Evolutionary conservation across 441 rosid genomes (phyloP), one percentile per base, ranked within the genome.

Genomic region (Francoa sonchifolia): DNA sequence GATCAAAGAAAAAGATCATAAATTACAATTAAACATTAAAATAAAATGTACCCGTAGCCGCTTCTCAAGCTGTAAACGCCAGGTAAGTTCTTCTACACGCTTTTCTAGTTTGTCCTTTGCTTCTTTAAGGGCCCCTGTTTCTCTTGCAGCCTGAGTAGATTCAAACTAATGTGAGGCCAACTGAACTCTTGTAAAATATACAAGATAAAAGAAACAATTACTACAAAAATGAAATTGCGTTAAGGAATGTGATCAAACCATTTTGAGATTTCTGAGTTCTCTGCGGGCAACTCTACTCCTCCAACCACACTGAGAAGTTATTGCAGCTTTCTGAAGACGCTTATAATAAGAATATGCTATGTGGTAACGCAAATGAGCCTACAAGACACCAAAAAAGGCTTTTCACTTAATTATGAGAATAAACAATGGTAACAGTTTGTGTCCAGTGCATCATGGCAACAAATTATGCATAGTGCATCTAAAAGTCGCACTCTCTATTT

Each of bases 71-170:
- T 93, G 97, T 55, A 84, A 64, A 48, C 99, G 89, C 99, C 97
- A 87, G 42, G 96, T 82, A 50, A 93, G 82, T 65, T 93, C 99
- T 67, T 93, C 99, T 52, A 93, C 97, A 32, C 96, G 93, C 73
- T 93, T 87, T 71, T 93, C 97, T 55, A 88, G 69, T 66, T 79
- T 87, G 75, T 87, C 96, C 55, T 93, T 93, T 17, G 93, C 96
- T 63, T 80, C 96, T 77, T 76, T 82, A 33, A 93, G 97, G 45
- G 97, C 99, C 31, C 99, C 99, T 0, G 99, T 93, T 62, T 93
- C 99, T 54, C 82, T 76, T 48, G 97, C 74, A 68, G 96, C 97
- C 99, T 93, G 71, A 52, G 59, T 44, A 32, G 61, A 55, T 62
- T 32, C 22, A 37, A 19, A 35, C 9, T 19, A 40, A 33, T 37